Percentiles rank a stretch among this genome's conserved stretches.
Conservation (phyloP, 805 yeast species). For the Hanseniaspora vineae region DNA sequence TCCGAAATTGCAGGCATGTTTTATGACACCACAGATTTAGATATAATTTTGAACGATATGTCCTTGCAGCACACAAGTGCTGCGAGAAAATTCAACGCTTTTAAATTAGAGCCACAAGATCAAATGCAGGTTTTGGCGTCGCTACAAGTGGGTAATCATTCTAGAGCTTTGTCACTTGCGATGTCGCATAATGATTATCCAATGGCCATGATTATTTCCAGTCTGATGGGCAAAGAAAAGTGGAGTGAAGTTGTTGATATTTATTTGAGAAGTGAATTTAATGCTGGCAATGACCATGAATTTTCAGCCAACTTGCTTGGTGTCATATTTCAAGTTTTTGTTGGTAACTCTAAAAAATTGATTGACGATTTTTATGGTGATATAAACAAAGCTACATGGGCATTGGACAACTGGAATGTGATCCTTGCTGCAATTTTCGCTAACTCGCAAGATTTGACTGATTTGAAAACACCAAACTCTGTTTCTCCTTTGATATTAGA, state of each 20-base stretch:
- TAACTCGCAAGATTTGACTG: constrained; percentile 15
- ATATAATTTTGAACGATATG: constrained; percentile 8
- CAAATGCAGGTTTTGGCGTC: constrained; percentile 23
- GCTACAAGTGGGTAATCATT: constrained; percentile 51
- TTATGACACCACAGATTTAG: constrained; percentile 21
- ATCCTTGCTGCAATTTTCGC: constrained; percentile 29
- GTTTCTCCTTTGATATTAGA: constrained; percentile 19
- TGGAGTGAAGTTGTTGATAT: constrained; percentile 47
- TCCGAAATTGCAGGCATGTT: constrained; percentile 24
- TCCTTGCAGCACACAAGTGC: constrained; percentile 11
- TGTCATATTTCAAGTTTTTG: constrained; percentile 45
- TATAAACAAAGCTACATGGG: constrained; percentile 32
- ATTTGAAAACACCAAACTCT: not conserved
- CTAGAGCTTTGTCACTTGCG: constrained; percentile 51
- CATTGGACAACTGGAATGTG: constrained; percentile 38
- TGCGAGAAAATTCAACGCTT: constrained; percentile 22
- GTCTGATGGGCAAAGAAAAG: constrained; percentile 46
- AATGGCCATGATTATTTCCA: constrained; percentile 58
- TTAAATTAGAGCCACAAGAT: constrained; percentile 24
- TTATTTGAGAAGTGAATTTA: constrained; percentile 35
- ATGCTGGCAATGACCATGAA: constrained; percentile 24
- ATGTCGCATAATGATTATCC: constrained; percentile 61
- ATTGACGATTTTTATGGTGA: constrained; percentile 35
- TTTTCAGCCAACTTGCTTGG: constrained; percentile 33
- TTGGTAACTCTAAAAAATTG: constrained; percentile 46